Conservation (phyloP, 805 yeast genomes). For the Spathaspora sp. region DNA sequence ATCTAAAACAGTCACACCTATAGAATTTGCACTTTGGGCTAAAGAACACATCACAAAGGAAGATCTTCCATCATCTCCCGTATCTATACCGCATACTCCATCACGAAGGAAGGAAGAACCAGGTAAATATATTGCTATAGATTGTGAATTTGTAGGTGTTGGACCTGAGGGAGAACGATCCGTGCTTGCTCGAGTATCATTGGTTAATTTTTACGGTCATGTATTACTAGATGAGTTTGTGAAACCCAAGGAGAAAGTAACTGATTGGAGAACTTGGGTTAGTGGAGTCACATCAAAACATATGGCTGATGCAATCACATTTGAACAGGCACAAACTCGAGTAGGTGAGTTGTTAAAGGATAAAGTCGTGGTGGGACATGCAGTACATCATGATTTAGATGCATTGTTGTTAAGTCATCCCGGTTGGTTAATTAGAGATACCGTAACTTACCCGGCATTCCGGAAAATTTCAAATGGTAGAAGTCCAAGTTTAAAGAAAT, state of each 20-base stretch:
- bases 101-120: slow-evolving; percentile 35
- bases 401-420: slow-evolving; percentile 70
- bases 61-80: slow-evolving; percentile 8
- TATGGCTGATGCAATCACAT: slow-evolving; percentile 64
- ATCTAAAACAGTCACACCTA: slow-evolving; percentile 6
- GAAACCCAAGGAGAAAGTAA: slow-evolving; percentile 67
- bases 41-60: slow-evolving; percentile 16
- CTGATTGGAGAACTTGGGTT: slow-evolving; percentile 92
- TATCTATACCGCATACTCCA: background rate
- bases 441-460: slow-evolving; percentile 60
- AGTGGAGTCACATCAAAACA: slow-evolving; percentile 76
- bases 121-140: slow-evolving; percentile 79
- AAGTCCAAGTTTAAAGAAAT: slow-evolving; percentile 68
- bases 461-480: slow-evolving; percentile 60
- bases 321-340: slow-evolving; percentile 60
- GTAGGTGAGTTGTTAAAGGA: slow-evolving; percentile 52
- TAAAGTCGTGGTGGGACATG: slow-evolving; percentile 77
- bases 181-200: slow-evolving; percentile 80
- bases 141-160: slow-evolving; percentile 93
- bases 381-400: slow-evolving; percentile 73
- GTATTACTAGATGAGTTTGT: slow-evolving; percentile 72
- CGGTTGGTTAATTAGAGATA: slow-evolving; percentile 61
- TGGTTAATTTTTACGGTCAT: slow-evolving; percentile 80
- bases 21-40: slow-evolving; percentile 22
- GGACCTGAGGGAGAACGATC: slow-evolving; percentile 70